Evolutionary conservation across 306 rosid species (phyloP), one percentile per base, ranked within the genome.

Genomic region (Malus orientalis): DNA sequence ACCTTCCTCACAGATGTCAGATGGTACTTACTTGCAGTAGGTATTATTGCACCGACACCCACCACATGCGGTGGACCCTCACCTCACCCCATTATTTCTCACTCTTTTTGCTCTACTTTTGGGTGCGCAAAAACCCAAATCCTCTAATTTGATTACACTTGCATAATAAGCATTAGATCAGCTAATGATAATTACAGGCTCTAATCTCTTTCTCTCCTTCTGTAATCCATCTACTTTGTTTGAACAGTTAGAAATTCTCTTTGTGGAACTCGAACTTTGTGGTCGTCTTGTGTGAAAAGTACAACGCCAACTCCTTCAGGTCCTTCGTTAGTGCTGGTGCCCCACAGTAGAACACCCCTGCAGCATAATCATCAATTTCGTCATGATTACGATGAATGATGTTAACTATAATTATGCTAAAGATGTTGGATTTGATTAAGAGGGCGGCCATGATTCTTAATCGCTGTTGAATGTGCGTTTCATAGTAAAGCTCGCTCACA

Each of bases 331-430:
- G 84, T 62, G 83, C 89, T 0, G 91, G 91, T 27, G 85, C 79
- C 61, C 91, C 89, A 74, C 91, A 88, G 54, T 85, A 88, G 51
- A 88, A 88, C 32, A 88, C 91, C 1, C 91, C 89, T 86, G 81
- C 74, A 64, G 11, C n/a, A 4, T 6, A 38, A 32, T 7, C 69
- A 64, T 64, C 69, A 16, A 15, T 32, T 27, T 8, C 22, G 13
- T 64, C 69, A 64, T 5, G 44, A 64, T 64, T 64, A 30, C 14
- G 11, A 20, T 36, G 13, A 66, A 66, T 66, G 49, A 33, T 66
- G 27, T 5, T 5, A 30, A 65, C 4, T 38, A 8, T 64, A 64
- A 64, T 63, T 29, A 62, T 2, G 3, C 4, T 58, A 22, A 22
- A 6, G 0, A 22, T 23, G 25, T n/a, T 4, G 29, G 1, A 4